Percentiles rank a stretch among this genome's conserved stretches.
phyloP scores from a whole-genome alignment of 164 flowering plant genomes.

The Magnolia officinalis region DNA sequence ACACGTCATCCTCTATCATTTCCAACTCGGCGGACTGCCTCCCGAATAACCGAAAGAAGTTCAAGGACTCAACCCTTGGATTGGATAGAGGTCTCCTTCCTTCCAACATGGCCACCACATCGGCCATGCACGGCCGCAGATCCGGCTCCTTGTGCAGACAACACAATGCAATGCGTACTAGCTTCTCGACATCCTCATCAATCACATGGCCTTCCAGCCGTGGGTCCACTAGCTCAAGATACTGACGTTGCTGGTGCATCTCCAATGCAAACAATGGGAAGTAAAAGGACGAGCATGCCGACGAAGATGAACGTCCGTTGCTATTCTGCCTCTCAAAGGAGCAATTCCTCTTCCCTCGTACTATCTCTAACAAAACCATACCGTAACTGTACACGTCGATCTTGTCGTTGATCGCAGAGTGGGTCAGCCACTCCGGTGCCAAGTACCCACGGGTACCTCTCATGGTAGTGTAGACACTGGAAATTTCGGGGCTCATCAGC shows the following conservation, averaged over 20 bases:
- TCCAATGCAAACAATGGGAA: constrained; percentile 77
- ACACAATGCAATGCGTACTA: constrained; percentile 73
- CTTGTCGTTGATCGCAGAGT: constrained; percentile 73
- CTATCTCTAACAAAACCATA: constrained; percentile 81
- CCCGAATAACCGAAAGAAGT: constrained; percentile 14
- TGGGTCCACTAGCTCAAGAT: constrained; percentile 68
- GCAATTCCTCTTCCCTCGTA: constrained; percentile 80
- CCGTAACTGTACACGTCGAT: constrained; percentile 94
- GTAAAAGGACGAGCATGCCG: constrained; percentile 39
- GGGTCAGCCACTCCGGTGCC: constrained; percentile 97
- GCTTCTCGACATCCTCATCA: constrained; percentile 57
- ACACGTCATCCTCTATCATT: neutral
- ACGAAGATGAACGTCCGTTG: constrained; percentile 12
- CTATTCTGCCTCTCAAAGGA: constrained; percentile 9
- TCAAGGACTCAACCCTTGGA: constrained; percentile 13
- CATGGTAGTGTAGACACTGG: constrained; percentile 75
- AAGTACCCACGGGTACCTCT: constrained; percentile 92
- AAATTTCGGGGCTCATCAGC: constrained; percentile 63
- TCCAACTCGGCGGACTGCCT: neutral
- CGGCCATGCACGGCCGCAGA: constrained; percentile 67
- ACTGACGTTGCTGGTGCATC: constrained; percentile 76
- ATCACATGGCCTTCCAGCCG: constrained; percentile 60
- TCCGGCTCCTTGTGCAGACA: constrained; percentile 85
- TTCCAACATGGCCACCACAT: constrained; percentile 78
- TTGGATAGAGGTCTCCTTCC: neutral